A percentile compares a stretch with the other conserved stretches of the same genome.
These are phyloP conservation scores for Syzygium grande DNA, from an alignment of 345 rosid genomes.

Conservation along the genomic window DNA sequence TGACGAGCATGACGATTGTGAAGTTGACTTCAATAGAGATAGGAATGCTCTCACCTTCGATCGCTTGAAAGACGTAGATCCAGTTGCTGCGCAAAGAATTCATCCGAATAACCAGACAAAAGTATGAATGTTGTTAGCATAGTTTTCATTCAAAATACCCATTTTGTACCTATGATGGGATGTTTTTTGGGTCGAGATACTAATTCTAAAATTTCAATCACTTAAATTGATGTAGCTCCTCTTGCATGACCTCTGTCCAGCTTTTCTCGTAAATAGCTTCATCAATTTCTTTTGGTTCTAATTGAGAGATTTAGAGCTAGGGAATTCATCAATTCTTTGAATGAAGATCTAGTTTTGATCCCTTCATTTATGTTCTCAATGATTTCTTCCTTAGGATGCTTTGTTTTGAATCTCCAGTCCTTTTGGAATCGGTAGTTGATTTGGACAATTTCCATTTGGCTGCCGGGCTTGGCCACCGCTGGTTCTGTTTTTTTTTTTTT, in stretches of 20 bases:
- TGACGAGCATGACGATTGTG: conserved; percentile 19
- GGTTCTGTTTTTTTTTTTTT: too few species aligned
- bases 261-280: background rate
- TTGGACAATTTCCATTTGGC: too few species aligned
- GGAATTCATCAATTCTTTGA: background rate
- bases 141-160: background rate
- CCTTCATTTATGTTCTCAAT: background rate
- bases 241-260: background rate
- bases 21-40: conserved; percentile 18
- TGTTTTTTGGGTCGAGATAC: background rate
- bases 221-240: background rate
- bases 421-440: background rate
- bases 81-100: conserved; percentile 80
- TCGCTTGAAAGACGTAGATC: conserved; percentile 69
- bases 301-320: background rate
- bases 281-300: background rate
- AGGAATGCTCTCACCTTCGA: conserved; percentile 33
- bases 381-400: background rate
- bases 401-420: background rate
- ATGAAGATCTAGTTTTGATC: background rate
- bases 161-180: background rate
- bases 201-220: background rate
- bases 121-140: conserved; percentile 17
- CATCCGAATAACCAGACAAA: conserved; percentile 89
- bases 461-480: too few species aligned